Evolutionary conservation across 2,329 filamentous ascomycete genomes (phyloP), one percentile per base, ranked within the genome.

Genomic region (Metarhizium brunneum): DNA sequence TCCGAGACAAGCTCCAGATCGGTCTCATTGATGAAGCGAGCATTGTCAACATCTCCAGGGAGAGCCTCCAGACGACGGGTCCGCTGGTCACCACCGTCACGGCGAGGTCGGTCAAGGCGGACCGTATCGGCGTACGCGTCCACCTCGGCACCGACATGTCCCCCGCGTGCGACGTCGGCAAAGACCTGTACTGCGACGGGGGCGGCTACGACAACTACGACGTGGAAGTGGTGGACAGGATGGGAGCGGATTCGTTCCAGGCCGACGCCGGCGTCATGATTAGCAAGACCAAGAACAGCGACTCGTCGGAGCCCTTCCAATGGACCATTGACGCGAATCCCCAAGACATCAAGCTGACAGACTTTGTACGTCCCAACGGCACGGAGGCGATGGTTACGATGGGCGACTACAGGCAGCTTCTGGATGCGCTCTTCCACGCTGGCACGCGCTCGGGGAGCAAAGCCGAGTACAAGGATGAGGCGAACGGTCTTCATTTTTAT

Each of bases 1-100:
- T 80, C 65, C 72, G 77, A 1, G 78, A 81, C 64, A 81, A 80
- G 66, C 66, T 74, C 50, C 73, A 77, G 56, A 76, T 81, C n/a
- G 72, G 72, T 0, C 69, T 81, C 6, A 72, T 77, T 1, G 68
- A 69, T 38, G 66, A 71, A n/a, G 64, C 66, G 0, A 72, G 69
- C 6, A 67, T 80, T 3, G 66, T 79, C 1, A 72, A 70, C 54
- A 65, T 79, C n/a, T 73, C 75, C 0, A 71, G 73, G 2, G 63
- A 71, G 2, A 73, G 66, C 1, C 69, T 81, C 25, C 64, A 71
- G 0, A 59, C 63, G 3, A 75, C 75, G 0, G 77, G 77, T 0
- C 65, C 72, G 25, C 67, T 80, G 0, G 68, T 76, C 5, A 73
- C 75, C 1, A 65, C 73, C 48, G 64, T 80, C 51, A 79, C 75